phyloP scores from a whole-genome alignment of 2,329 filamentous ascomycete species.

The Colletotrichum sp. region DNA sequence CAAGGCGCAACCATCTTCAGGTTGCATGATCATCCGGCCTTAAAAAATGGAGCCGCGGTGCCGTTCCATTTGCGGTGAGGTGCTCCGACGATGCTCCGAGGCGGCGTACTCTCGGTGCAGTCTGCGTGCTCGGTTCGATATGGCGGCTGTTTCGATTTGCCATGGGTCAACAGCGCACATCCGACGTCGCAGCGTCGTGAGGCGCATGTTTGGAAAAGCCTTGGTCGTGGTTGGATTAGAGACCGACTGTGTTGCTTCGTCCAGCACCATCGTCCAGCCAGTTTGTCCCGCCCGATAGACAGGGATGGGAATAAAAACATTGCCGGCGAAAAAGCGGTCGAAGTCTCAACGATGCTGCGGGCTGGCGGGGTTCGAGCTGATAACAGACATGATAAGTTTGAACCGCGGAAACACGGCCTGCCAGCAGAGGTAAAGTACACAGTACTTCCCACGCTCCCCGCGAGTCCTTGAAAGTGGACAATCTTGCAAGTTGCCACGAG shows the following conservation, averaged over 20 bases:
- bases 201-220: neutral
- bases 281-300: neutral
- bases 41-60: slow-evolving; percentile 16
- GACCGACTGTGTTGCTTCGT: neutral
- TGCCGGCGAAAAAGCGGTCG: neutral
- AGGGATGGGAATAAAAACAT: neutral
- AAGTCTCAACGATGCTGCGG: slow-evolving; percentile 2
- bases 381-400: slow-evolving; percentile 6
- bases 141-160: neutral
- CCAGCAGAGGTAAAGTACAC: neutral
- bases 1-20: neutral
- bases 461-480: neutral
- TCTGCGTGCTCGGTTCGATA: neutral
- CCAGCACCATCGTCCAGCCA: neutral
- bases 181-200: neutral
- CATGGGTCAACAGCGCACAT: neutral
- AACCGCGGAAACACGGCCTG: neutral
- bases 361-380: neutral
- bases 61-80: neutral
- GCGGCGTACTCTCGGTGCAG: neutral
- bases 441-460: neutral
- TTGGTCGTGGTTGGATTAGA: neutral
- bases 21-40: slow-evolving; percentile 16
- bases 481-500: neutral
- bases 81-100: slow-evolving; percentile 10